A percentile compares a stretch with the other conserved stretches of the same genome.
phyloP scores from a whole-genome alignment of 768 basidiomycete genomes.

The Scleroderma citrinum region DNA sequence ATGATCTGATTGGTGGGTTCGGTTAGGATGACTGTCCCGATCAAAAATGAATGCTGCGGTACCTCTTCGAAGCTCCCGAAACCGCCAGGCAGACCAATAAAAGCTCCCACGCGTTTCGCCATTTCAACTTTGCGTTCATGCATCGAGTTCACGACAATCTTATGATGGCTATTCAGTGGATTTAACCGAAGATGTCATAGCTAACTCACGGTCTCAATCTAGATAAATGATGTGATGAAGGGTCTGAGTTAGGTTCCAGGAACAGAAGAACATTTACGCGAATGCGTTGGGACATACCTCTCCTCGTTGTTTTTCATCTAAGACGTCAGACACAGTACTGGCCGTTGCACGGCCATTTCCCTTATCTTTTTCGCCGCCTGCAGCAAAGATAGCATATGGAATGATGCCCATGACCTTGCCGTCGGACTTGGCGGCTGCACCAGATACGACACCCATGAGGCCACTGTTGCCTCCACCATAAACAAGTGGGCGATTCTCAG shows the following conservation, averaged over 20 bases:
- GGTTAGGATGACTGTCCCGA: constrained; percentile 3
- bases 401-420: constrained; percentile 75
- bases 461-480: constrained; percentile 85
- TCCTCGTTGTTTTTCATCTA: constrained; percentile 29
- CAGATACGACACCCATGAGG: constrained; percentile 81
- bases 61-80: constrained; percentile 95
- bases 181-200: neutral
- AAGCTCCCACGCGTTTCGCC: constrained; percentile 75
- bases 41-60: constrained; percentile 18
- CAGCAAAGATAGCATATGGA: constrained; percentile 67
- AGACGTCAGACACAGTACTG: constrained; percentile 12
- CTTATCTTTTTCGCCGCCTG: constrained; percentile 58
- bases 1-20: constrained; percentile 45
- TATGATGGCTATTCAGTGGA: neutral
- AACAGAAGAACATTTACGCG: neutral
- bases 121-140: constrained; percentile 89
- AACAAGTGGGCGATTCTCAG: constrained; percentile 55
- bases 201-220: constrained; percentile 30
- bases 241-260: neutral
- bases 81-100: constrained; percentile 88
- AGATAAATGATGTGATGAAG: neutral
- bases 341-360: constrained; percentile 21
- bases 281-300: constrained; percentile 23
- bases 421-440: constrained; percentile 46
- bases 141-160: constrained; percentile 78